phyloP scores from a whole-genome alignment of 2,329 filamentous ascomycete genomes.

The Drechslerella dactyloides region DNA sequence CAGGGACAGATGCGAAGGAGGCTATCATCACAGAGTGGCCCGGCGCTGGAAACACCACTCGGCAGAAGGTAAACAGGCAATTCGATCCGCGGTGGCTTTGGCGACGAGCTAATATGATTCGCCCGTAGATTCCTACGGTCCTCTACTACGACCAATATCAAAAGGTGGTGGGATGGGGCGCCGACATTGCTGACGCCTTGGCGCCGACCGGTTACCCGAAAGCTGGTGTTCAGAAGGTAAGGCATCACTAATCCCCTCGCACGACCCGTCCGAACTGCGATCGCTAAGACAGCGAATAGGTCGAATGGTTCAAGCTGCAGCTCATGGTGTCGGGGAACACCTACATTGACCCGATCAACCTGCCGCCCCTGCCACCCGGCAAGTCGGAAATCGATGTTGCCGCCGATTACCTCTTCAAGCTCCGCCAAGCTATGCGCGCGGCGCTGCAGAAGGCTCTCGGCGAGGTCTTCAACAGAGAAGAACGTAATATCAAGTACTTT shows the following conservation, averaged over 20 bases:
- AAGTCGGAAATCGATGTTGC: conserved; percentile 99
- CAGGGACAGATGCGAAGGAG: conserved; percentile 95
- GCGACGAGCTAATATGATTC: conserved; percentile 19
- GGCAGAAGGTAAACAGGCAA: conserved; percentile 78
- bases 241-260: conserved; percentile 8
- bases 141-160: conserved; percentile 99
- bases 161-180: conserved; percentile 99
- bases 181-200: conserved; percentile 94
- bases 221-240: conserved; percentile 88
- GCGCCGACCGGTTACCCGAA: conserved; percentile 97
- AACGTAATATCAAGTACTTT: conserved; percentile 97
- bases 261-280: background rate
- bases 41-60: conserved; percentile 93
- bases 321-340: conserved; percentile 98
- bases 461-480: conserved; percentile 96
- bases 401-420: conserved; percentile 98
- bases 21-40: conserved; percentile 99
- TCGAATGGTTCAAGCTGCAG: conserved; percentile 99
- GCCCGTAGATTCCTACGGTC: conserved; percentile 87
- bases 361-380: conserved; percentile 92
- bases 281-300: conserved; percentile 43
- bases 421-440: conserved; percentile 94
- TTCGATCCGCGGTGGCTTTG: conserved; percentile 28
- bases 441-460: conserved; percentile 95
- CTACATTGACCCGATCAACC: conserved; percentile 98